Conservation (phyloP, 345 rosid species). For the Populus tremula region DNA sequence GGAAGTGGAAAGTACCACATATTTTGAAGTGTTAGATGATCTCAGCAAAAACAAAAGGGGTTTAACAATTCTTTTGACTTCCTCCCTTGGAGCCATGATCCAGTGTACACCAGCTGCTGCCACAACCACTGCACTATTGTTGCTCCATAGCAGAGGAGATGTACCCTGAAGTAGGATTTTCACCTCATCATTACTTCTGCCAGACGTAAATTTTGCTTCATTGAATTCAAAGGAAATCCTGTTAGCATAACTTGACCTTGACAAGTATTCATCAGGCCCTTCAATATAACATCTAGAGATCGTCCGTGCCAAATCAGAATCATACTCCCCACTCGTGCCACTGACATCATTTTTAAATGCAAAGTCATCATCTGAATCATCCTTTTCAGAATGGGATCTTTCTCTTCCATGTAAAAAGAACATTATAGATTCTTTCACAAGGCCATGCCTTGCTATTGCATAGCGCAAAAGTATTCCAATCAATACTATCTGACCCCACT, state of each 20-base stretch:
- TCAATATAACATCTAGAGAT: conserved; percentile 77
- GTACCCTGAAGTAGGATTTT: conserved; percentile 80
- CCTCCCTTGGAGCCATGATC: conserved; percentile 83
- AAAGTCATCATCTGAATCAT: conserved; percentile 36
- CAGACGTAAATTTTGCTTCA: conserved; percentile 55
- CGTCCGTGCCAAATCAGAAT: conserved; percentile 43
- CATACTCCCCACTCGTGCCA: conserved; percentile 29
- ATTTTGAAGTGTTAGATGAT: conserved; percentile 82
- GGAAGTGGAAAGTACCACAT: conserved; percentile 59
- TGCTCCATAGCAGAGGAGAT: conserved; percentile 89
- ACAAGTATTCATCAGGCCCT: conserved; percentile 85
- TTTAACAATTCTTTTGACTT: conserved; percentile 71
- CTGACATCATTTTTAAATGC: conserved; percentile 33
- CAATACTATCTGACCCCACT: conserved; percentile 93
- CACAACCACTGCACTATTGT: conserved; percentile 88
- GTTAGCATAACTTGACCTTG: conserved; percentile 50
- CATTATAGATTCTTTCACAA: conserved; percentile 89
- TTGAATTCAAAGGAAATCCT: conserved; percentile 34
- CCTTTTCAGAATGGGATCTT: conserved; percentile 42
- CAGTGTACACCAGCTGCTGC: conserved; percentile 95
- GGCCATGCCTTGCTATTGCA: conserved; percentile 77
- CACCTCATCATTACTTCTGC: conserved; percentile 63
- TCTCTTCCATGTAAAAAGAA: conserved; percentile 47
- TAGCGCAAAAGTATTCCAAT: conserved; percentile 75
- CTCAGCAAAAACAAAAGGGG: conserved; percentile 85